Evolutionary conservation across 306 rosid species (phyloP), one percentile per base, ranked within the genome.

Genomic region (Malus sieversii): DNA sequence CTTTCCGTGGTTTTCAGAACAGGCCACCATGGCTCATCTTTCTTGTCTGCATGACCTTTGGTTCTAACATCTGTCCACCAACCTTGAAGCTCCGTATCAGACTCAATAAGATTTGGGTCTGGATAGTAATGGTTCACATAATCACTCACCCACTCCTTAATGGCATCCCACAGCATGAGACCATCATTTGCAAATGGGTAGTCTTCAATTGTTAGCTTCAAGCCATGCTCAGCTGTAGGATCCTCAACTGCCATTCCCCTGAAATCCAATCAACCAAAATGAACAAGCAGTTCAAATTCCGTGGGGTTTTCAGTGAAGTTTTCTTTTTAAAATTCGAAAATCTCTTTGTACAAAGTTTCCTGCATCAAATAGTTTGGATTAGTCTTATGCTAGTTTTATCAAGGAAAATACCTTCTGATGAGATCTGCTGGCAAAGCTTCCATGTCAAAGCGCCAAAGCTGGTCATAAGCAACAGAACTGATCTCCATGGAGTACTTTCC

Each of bases 21-120:
- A n/a, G 82, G 84, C 85, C 87, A 84, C 85, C 87, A 83, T 27
- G 86, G 78, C 44, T 83, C 86, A 23, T 83, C 83, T 29, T 83
- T 83, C 45, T 83, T 83, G 80, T 84, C 84, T 25, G 60, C 87
- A 15, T 80, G 84, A 27, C 87, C 87, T 59, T 66, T 38, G 20
- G 82, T 77, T 74, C 82, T 66, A 33, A 84, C 79, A 66, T 84
- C 87, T 35, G 82, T 77, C 87, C 87, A 84, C 87, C 87, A 84
- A 19, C 78, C 74, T 74, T 84, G 87, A 61, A 84, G 82, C 75
- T 84, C 87, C 12, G 66, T n/a, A 60, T 84, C 82, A 10, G 72
- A 55, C 27, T 77, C 79, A 0, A 84, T 58, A n/a, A 58, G 53
- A 48, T 15, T 70, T 44, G 82, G 63, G 12, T 80, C 42, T 33